Evolutionary conservation across 2,329 filamentous ascomycete genomes (phyloP), one percentile per base, ranked within the genome.

Genomic region (Dothideomycetes sp.): DNA sequence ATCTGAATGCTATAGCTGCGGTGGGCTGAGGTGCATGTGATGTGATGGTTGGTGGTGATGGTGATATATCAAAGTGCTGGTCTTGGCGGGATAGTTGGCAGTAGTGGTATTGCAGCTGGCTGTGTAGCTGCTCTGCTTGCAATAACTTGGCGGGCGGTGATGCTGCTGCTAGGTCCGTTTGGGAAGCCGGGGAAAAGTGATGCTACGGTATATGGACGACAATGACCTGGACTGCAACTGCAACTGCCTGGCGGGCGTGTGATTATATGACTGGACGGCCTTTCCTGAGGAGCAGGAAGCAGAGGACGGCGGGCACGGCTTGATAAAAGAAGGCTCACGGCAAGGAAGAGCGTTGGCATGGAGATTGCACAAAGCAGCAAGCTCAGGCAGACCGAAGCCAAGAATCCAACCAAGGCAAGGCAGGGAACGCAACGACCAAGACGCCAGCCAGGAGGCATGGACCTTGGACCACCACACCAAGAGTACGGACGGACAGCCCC

Each of bases 331-430:
- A 40, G 37, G 37, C 37, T 40, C 27, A 17, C 37, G 28, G 37
- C 37, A 40, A 40, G 37, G 37, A 40, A 40, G 37, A 40, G 37
- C 37, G 37, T 40, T 40, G 37, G 37, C 37, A 40, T 40, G 37
- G 37, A 40, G 37, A 40, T 40, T 40, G 37, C 37, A 33, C 37
- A 4, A 15, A 20, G 37, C 28, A 40, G 37, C 37, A 40, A 40
- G 37, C 37, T 40, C 37, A 40, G 37, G 37, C 37, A 40, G 37
- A 29, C 37, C 37, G n/a, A 40, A 29, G 37, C 37, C 37, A 40
- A 40, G 37, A 40, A 39, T 23, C 27, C 35, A 39, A 39, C 35
- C 35, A 39, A 39, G 37, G 37, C 37, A 40, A 40, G 37, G 37
- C 37, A 40, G 33, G 37, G 37, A 40, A 40, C 37, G 37, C 37